Evolutionary conservation across 352 stramenopile genomes (phyloP), one percentile per base, ranked within the genome.

Genomic region (Pseudoperonospora humuli): DNA sequence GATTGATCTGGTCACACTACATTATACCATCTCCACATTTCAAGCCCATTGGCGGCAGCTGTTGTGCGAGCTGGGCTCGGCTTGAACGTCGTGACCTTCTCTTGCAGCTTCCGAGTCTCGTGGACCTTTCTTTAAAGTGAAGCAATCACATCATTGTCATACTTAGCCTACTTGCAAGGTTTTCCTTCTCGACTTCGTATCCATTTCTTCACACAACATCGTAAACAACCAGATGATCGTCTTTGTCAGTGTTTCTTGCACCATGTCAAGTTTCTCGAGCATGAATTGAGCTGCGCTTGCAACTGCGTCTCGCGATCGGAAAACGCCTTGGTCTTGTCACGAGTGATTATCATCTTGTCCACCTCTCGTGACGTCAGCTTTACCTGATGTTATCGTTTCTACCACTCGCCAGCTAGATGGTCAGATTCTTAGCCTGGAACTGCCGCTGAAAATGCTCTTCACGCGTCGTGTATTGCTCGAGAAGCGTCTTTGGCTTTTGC

Each of bases 171-270:
- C 39, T 93, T 93, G 76, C 58, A 14, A 61, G 26, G 44, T 93
- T 93, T 35, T 93, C 81, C 43, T 91, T 93, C 55, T 93, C 81
- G 66, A 59, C 78, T 91, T 88, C 57, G 89, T 91, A 49, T 89
- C 76, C 61, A 93, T 91, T 39, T 93, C 81, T n/a, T 79, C 57
- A 17, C 81, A 76, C 48, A 91, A 85, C 3, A 68, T 86, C 3
- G 63, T 64, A 38, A 93, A 93, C 76, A 93, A 85, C 24, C 82
- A 60, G 40, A 91, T 90, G 59, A 76, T 93, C n/a, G n/a, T n/a
- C 47, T 91, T 89, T 11, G 65, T 71, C 7, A 93, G 67, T 9
- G 78, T 93, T 32, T 93, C 76, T 50, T 93, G 78, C 5, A 91
- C 78, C 7, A 82, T 60, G 25, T 88, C 76, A 39, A 91, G 90